phyloP scores from a whole-genome alignment of 106 monocot genomes.

The Acorus calamus region DNA sequence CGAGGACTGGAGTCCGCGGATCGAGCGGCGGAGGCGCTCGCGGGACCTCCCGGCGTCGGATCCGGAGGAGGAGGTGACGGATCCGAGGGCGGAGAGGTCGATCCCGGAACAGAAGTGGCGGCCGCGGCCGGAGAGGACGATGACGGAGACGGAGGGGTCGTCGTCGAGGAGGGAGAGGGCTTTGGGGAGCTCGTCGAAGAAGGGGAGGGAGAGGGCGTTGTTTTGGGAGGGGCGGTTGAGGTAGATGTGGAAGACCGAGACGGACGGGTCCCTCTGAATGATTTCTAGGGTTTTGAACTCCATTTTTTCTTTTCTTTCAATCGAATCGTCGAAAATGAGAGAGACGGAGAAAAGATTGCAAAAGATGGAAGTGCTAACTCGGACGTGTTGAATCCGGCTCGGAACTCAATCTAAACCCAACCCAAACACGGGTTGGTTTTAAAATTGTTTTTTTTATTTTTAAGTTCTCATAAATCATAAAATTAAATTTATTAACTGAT shows the following conservation, averaged over 20 bases:
- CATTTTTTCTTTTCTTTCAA: neutral
- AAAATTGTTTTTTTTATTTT: too few species aligned
- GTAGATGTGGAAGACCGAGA: conserved; percentile 61
- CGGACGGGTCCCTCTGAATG: conserved; percentile 24
- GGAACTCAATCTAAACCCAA: too few species aligned
- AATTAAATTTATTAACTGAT: too few species aligned
- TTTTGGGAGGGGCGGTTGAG: conserved; percentile 55
- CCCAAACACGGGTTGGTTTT: too few species aligned
- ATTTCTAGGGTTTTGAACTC: conserved; percentile 58
- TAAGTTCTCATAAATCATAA: too few species aligned
- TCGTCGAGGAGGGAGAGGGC: conserved; percentile 63
- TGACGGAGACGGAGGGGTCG: conserved; percentile 38
- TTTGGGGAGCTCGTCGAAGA: conserved; percentile 79
- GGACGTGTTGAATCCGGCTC: too few species aligned
- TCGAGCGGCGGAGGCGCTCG: conserved; percentile 36
- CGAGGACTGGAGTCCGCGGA: conserved; percentile 57
- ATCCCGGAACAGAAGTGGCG: conserved; percentile 87
- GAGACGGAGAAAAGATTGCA: too few species aligned
- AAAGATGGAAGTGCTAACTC: too few species aligned
- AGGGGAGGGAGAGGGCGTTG: conserved; percentile 57
- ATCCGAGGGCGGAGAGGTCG: conserved; percentile 44
- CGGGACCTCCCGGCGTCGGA: neutral
- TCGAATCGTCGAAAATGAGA: too few species aligned
- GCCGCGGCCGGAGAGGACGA: conserved; percentile 60
- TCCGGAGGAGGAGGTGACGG: conserved; percentile 7